Conservation (phyloP, 2,329 filamentous ascomycete species). For the Fusarium algeriense region DNA sequence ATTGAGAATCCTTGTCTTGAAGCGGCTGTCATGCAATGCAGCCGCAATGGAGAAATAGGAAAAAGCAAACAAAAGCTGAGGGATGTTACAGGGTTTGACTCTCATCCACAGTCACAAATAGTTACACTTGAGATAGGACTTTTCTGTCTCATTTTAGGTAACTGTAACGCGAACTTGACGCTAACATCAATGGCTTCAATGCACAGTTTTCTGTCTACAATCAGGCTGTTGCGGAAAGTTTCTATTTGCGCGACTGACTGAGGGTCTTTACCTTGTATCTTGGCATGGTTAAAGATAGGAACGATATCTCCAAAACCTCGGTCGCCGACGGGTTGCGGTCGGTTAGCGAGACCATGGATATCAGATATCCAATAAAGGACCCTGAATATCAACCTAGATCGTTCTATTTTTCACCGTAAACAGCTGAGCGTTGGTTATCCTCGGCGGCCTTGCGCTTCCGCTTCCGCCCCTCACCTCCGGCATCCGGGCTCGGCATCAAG, state of each 20-base stretch:
- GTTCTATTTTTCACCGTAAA: constrained; percentile 2
- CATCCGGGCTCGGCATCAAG: constrained; percentile 35
- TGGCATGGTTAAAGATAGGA: constrained; percentile 21
- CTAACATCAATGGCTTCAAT: constrained; percentile 3
- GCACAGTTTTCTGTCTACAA: not conserved
- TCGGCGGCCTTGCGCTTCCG: constrained; percentile 33
- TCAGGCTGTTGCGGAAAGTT: constrained; percentile 3
- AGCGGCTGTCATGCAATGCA: constrained; percentile 34
- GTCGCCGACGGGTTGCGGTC: constrained; percentile 43
- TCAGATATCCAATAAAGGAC: constrained; percentile 22
- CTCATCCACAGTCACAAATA: not conserved
- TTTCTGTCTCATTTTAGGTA: constrained; percentile 2
- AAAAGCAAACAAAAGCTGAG: constrained; percentile 28
- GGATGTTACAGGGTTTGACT: constrained; percentile 12
- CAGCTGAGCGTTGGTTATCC: not conserved
- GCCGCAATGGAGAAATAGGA: constrained; percentile 24
- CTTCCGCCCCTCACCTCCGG: constrained; percentile 33
- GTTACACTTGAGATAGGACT: not conserved
- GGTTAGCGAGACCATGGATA: constrained; percentile 31
- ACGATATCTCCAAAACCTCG: constrained; percentile 12
- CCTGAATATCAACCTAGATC: constrained; percentile 7
- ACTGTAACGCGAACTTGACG: not conserved
- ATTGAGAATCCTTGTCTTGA: constrained; percentile 32
- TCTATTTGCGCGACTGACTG: not conserved
- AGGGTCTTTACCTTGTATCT: constrained; percentile 5